phyloP scores from a whole-genome alignment of 1,284 basidiomycete genomes.

The Ustilago loliicola region DNA sequence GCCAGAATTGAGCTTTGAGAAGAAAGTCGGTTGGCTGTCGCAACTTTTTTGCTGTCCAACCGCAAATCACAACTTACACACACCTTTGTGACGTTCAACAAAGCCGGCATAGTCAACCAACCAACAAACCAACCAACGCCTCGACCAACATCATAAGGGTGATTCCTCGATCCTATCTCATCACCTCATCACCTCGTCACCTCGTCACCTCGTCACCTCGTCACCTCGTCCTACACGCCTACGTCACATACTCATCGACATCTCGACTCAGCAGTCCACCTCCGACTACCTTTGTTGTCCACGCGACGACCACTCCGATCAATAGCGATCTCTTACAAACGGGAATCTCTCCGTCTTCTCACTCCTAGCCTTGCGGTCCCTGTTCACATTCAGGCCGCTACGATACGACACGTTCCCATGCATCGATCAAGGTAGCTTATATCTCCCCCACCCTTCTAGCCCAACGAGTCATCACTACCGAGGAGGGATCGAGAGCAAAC shows the following conservation, averaged over 20 bases:
- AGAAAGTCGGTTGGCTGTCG: conserved; percentile 10
- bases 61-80: background rate
- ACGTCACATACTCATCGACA: background rate
- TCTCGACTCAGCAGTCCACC: background rate
- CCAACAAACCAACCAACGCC: background rate
- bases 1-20: background rate
- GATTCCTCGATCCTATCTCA: conserved; percentile 5
- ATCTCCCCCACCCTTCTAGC: background rate
- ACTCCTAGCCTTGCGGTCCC: conserved; percentile 4
- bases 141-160: background rate
- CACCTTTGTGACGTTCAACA: conserved; percentile 8
- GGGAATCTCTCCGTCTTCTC: background rate
- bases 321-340: too few species aligned
- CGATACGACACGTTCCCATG: conserved; percentile 18
- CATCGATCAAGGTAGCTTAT: conserved; percentile 23
- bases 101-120: conserved; percentile 8
- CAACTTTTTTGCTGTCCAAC: conserved; percentile 9
- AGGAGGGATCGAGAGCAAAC: conserved; percentile 25
- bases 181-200: conserved; percentile 1
- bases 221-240: background rate
- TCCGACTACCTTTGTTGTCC: background rate
- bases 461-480: conserved; percentile 24
- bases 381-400: conserved; percentile 11
- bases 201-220: conserved; percentile 1
- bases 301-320: too few species aligned